A percentile compares a stretch with the other conserved stretches of the same genome.
phyloP scores from a whole-genome alignment of 2,329 filamentous ascomycete genomes.

The Fusarium dimerum region DNA sequence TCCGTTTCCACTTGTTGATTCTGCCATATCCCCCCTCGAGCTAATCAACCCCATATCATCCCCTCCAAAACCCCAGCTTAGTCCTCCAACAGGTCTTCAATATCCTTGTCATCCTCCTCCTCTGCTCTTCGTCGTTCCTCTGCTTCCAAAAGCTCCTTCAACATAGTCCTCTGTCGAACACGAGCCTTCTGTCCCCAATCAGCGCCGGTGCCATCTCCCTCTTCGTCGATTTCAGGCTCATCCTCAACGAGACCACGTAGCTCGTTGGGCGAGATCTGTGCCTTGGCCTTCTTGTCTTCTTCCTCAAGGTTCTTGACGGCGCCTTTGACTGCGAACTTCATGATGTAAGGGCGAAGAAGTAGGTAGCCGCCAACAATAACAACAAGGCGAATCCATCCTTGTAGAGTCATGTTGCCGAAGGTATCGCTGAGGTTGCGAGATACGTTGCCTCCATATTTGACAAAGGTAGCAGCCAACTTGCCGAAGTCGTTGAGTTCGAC shows the following conservation, averaged over 20 bases:
- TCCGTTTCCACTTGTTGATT: too few relatives aligned
- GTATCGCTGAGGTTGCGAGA: conserved; percentile 51
- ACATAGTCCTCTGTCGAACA: conserved; percentile 66
- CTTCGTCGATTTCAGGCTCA: conserved; percentile 52
- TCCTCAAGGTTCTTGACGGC: conserved; percentile 67
- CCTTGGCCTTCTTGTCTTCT: conserved; percentile 52
- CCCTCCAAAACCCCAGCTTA: conserved; percentile 25
- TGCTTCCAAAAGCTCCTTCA: conserved; percentile 65
- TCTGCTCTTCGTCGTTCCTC: conserved; percentile 62
- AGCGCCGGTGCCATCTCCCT: conserved; percentile 47
- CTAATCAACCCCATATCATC: too few relatives aligned
- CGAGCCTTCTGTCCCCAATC: conserved; percentile 73
- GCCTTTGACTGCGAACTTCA: conserved; percentile 64
- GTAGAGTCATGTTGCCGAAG: conserved; percentile 51
- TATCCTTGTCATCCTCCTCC: conserved; percentile 73
- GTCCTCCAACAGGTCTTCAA: conserved; percentile 69
- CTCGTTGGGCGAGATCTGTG: conserved; percentile 64
- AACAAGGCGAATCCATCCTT: conserved; percentile 68
- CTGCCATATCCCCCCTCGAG: too few relatives aligned
- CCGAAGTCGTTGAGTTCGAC: conserved; percentile 36
- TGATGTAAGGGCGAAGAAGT: conserved; percentile 72
- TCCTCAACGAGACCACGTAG: conserved; percentile 58
- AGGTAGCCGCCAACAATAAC: conserved; percentile 72
- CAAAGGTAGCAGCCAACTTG: conserved; percentile 33
- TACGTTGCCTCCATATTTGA: conserved; percentile 40